Percentiles rank a stretch among this genome's conserved stretches.
Conservation (phyloP, 148 eudicot genomes). For the Persicaria maculosa region DNA sequence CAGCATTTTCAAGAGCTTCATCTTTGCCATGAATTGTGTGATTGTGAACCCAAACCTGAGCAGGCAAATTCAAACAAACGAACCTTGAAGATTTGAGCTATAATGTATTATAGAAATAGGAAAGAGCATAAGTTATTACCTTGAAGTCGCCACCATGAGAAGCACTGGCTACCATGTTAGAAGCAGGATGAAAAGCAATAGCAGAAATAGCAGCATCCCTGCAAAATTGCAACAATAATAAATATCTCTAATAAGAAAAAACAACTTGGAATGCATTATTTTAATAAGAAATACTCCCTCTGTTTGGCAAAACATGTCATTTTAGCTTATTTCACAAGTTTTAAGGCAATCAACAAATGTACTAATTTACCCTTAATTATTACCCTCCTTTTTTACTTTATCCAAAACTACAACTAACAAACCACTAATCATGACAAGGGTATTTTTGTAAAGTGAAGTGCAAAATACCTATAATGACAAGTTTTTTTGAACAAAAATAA, state of each 20-base stretch:
- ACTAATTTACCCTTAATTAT: too few species aligned
- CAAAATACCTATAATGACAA: too few species aligned
- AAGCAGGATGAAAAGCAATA: conserved; percentile 63
- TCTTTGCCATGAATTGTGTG: conserved; percentile 28
- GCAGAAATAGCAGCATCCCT: conserved; percentile 78
- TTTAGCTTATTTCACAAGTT: too few species aligned
- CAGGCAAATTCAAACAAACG: conserved; percentile 1
- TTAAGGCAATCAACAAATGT: too few species aligned
- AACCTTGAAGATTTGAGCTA: conserved; percentile 10
- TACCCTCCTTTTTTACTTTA: too few species aligned
- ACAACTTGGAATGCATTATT: neutral
- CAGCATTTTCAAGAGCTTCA: conserved; percentile 31
- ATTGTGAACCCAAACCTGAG: conserved; percentile 62
- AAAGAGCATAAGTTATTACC: conserved; percentile 27
- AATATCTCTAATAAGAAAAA: neutral
- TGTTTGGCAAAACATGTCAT: too few species aligned
- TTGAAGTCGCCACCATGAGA: conserved; percentile 90
- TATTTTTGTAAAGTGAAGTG: too few species aligned
- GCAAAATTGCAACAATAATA: conserved; percentile 10
- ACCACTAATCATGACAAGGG: too few species aligned
- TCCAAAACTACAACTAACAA: too few species aligned
- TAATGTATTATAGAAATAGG: neutral
- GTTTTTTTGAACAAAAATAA: too few species aligned
- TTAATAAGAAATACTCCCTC: neutral
- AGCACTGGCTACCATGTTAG: conserved; percentile 63